These are phyloP conservation scores for Lentinus polychrous DNA, from an alignment of 1,284 basidiomycete species.

Conservation along the genomic window DNA sequence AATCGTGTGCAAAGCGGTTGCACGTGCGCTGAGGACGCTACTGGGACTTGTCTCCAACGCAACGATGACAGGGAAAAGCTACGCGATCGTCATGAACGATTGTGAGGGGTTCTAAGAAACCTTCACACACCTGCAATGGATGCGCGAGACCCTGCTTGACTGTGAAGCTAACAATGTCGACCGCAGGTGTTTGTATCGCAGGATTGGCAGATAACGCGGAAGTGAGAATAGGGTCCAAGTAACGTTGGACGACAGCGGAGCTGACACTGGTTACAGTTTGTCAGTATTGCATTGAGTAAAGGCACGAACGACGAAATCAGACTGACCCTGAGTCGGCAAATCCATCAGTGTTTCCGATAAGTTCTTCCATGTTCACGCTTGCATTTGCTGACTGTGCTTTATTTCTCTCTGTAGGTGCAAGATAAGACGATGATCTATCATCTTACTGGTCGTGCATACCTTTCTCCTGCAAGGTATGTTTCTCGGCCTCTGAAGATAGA, in stretches of 20 bases:
- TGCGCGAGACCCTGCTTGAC: slow-evolving; percentile 94
- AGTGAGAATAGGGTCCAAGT: slow-evolving; percentile 76
- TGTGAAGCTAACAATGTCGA: slow-evolving; percentile 89
- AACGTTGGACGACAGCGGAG: slow-evolving; percentile 90
- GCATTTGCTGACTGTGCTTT: slow-evolving; percentile 15
- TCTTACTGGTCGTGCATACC: no score
- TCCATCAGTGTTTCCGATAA: slow-evolving; percentile 90
- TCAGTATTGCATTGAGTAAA: slow-evolving; percentile 3
- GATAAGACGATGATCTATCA: background rate
- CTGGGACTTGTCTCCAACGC: slow-evolving; percentile 85
- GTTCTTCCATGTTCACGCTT: slow-evolving; percentile 82
- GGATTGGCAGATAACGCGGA: slow-evolving; percentile 69
- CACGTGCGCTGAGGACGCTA: slow-evolving; percentile 58
- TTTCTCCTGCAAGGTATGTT: slow-evolving; percentile 64
- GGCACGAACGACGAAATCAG: slow-evolving; percentile 7
- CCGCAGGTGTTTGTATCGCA: slow-evolving; percentile 75
- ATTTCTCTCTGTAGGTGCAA: slow-evolving; percentile 22
- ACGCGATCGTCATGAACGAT: slow-evolving; percentile 2
- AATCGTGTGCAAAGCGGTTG: slow-evolving; percentile 74
- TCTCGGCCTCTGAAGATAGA: slow-evolving; percentile 72
- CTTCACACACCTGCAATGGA: slow-evolving; percentile 67
- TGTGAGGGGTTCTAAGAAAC: background rate
- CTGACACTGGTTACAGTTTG: slow-evolving; percentile 57
- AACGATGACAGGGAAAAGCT: slow-evolving; percentile 91
- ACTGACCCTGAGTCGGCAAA: slow-evolving; percentile 92